A percentile compares a stretch with the other conserved stretches of the same genome.
Evolutionary conservation across 148 eudicot species (phyloP).

Genomic region (Dysphania ambrosioides): DNA sequence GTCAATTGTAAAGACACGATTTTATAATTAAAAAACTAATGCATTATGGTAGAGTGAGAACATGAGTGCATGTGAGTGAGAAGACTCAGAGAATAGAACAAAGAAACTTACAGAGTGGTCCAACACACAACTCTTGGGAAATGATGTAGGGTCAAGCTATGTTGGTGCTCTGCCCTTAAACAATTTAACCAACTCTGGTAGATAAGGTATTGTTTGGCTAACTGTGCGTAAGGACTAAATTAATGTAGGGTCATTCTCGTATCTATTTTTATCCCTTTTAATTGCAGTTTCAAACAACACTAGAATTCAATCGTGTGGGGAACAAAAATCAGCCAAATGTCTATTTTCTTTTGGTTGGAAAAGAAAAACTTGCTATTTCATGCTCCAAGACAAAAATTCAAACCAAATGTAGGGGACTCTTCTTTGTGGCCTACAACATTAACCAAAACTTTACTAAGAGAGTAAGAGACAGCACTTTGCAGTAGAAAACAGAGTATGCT

Average conservation of each 20-base stretch:
- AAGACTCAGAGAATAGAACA: constrained; percentile 3
- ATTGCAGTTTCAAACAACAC: constrained; percentile 1
- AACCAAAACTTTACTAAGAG: neutral
- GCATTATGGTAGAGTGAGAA: neutral
- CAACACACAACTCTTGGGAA: neutral
- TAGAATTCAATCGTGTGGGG: neutral
- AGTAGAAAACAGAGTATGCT: neutral
- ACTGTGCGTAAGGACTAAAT: constrained; percentile 6
- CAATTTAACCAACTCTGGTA: neutral
- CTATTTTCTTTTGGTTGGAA: neutral
- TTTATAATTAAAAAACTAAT: neutral
- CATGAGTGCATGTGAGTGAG: constrained; percentile 13
- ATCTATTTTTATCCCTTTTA: neutral
- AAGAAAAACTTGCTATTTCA: neutral
- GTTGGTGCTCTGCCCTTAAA: neutral
- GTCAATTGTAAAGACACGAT: neutral
- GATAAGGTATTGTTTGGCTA: neutral
- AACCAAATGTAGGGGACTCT: neutral
- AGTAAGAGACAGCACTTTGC: too few relatives aligned
- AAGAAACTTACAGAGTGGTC: constrained; percentile 8
- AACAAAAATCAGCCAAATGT: constrained; percentile 15
- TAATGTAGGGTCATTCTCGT: constrained; percentile 2
- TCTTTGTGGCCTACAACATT: neutral
- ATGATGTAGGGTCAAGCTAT: neutral
- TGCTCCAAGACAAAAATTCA: neutral